Conservation (phyloP, 139 green algal species). For the Closterium sp. region DNA sequence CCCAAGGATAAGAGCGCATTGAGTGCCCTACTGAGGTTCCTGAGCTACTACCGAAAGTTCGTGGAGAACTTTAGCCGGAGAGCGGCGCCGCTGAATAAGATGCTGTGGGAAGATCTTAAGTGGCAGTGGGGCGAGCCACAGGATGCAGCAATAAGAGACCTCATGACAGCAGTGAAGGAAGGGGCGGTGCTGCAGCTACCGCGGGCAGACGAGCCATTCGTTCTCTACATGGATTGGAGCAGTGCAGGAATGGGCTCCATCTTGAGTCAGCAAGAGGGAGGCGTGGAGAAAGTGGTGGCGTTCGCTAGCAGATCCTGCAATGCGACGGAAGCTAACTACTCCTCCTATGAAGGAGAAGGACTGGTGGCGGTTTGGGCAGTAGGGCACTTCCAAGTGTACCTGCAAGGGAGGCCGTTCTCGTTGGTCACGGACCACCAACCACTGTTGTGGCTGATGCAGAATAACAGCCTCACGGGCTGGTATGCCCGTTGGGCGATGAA, state of each 20-base stretch:
- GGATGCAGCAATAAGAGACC: neutral
- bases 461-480: neutral
- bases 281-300: neutral
- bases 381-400: neutral
- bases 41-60: neutral
- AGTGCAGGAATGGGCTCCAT: neutral
- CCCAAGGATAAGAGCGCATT: neutral
- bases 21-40: neutral
- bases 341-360: neutral
- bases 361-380: neutral
- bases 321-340: neutral
- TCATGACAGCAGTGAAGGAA: neutral
- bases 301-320: neutral
- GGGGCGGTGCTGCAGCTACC: neutral
- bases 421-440: slow-evolving; percentile 3
- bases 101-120: neutral
- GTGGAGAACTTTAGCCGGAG: neutral
- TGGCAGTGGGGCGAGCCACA: neutral
- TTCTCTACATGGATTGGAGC: neutral
- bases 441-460: neutral
- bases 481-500: neutral
- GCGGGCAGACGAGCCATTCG: neutral
- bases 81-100: neutral
- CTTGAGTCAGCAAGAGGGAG: neutral
- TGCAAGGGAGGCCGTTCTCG: neutral